These are phyloP conservation scores for Cladorrhinum sp. DNA, from an alignment of 2,329 filamentous ascomycete species.

Conservation along the genomic window DNA sequence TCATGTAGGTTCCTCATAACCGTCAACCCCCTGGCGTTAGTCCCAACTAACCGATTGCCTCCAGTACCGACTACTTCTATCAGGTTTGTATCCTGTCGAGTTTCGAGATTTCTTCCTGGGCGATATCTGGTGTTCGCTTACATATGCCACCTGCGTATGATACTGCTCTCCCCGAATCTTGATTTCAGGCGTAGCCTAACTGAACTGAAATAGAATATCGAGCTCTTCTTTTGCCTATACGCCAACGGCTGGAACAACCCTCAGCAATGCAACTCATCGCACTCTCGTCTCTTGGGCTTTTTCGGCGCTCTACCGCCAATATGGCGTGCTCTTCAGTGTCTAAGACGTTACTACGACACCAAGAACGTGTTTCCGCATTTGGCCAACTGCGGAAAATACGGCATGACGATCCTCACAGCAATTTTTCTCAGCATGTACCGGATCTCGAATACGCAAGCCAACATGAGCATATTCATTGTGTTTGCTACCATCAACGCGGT, in stretches of 20 bases:
- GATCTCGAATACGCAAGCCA: slow-evolving; percentile 56
- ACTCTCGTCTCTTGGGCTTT: slow-evolving; percentile 83
- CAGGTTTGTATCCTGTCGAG: slow-evolving; percentile 88
- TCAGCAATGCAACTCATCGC: slow-evolving; percentile 74
- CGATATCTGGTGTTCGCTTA: slow-evolving; percentile 95
- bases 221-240: slow-evolving; percentile 93
- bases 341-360: slow-evolving; percentile 86
- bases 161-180: neutral
- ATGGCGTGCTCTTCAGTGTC: slow-evolving; percentile 86
- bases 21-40: neutral
- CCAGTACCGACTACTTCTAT: slow-evolving; percentile 79
- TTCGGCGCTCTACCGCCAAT: slow-evolving; percentile 79
- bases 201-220: slow-evolving; percentile 64
- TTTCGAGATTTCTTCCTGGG: slow-evolving; percentile 97
- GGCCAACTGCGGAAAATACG: slow-evolving; percentile 89
- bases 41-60: slow-evolving; percentile 25
- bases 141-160: slow-evolving; percentile 82
- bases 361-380: slow-evolving; percentile 86
- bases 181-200: neutral
- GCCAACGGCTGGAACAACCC: slow-evolving; percentile 73
- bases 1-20: slow-evolving; percentile 58
- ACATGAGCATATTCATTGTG: slow-evolving; percentile 71
- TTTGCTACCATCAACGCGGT: slow-evolving; percentile 79
- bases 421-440: slow-evolving; percentile 80
- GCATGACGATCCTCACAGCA: slow-evolving; percentile 76